Conservation (phyloP, 768 basidiomycete species). For the Gelatoporia subvermispora region DNA sequence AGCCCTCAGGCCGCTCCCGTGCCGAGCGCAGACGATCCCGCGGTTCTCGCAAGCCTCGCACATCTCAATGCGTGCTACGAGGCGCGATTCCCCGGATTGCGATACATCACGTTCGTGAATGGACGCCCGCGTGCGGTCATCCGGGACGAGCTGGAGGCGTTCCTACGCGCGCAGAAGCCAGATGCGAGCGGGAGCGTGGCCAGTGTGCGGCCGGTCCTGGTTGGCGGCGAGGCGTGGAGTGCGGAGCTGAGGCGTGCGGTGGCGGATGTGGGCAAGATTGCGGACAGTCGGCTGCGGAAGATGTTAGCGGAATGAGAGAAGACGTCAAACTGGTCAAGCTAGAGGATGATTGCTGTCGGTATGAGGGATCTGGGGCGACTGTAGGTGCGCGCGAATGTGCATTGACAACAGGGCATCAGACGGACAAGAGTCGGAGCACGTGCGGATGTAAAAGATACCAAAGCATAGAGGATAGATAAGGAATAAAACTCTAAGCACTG, state of each 20-base stretch:
- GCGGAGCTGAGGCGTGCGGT: constrained; percentile 70
- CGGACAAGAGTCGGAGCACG: no score
- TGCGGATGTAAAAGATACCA: background rate
- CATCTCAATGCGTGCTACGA: constrained; percentile 81
- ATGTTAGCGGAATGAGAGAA: constrained; percentile 32
- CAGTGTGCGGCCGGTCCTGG: constrained; percentile 33
- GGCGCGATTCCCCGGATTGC: constrained; percentile 61
- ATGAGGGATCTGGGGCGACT: no score
- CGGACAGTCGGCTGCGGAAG: constrained; percentile 53
- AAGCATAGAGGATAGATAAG: background rate
- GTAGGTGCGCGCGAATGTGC: no score
- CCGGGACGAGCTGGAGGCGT: constrained; percentile 74
- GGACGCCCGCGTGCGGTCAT: constrained; percentile 69
- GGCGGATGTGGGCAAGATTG: constrained; percentile 69
- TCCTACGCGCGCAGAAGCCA: constrained; percentile 43
- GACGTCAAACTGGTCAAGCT: no score
- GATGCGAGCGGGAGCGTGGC: constrained; percentile 41
- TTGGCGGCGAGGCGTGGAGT: constrained; percentile 48
- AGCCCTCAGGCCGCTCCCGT: no score
- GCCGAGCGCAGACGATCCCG: constrained; percentile 57
- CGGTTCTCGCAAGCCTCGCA: constrained; percentile 65
- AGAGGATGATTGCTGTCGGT: no score
- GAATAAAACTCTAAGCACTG: no score
- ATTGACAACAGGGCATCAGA: constrained; percentile 5
- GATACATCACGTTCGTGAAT: constrained; percentile 92